Conservation (phyloP, 2,329 filamentous ascomycete species). For the Calonectria pseudoturangicola region DNA sequence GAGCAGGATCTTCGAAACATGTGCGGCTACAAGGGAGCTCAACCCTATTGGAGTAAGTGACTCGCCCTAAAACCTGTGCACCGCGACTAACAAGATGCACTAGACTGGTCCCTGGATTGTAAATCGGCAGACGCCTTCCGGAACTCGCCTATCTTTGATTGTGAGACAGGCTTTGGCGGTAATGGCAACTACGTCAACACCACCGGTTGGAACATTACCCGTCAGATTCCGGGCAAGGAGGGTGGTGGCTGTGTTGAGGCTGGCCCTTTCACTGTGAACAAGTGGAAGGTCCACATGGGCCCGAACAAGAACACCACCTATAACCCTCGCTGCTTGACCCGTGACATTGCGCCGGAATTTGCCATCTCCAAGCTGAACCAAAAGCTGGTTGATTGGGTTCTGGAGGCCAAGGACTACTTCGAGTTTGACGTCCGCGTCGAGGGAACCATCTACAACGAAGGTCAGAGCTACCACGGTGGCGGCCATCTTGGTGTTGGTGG, state of each 20-base stretch:
- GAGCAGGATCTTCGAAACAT: conserved; percentile 47
- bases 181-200: conserved; percentile 43
- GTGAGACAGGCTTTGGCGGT: conserved; percentile 57
- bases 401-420: conserved; percentile 50
- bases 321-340: conserved; percentile 58
- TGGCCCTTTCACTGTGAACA: conserved; percentile 47
- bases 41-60: conserved; percentile 48
- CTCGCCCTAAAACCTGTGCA: too few species aligned
- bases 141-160: conserved; percentile 56
- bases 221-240: conserved; percentile 42
- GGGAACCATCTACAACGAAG: conserved; percentile 42
- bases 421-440: conserved; percentile 57
- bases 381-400: conserved; percentile 39
- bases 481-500: conserved; percentile 54
- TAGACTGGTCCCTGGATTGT: conserved; percentile 45
- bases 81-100: conserved; percentile 14
- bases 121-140: conserved; percentile 38
- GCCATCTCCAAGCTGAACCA: conserved; percentile 40
- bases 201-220: conserved; percentile 41
- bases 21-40: conserved; percentile 49
- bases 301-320: conserved; percentile 48
- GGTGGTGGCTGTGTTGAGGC: conserved; percentile 49
- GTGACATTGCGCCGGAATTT: conserved; percentile 54
- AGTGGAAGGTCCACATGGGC: conserved; percentile 44
- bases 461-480: conserved; percentile 52